Base-by-base conservation (phyloP, 2,329 filamentous ascomycete genomes). In the Drechslerella stenobrocha region DNA sequence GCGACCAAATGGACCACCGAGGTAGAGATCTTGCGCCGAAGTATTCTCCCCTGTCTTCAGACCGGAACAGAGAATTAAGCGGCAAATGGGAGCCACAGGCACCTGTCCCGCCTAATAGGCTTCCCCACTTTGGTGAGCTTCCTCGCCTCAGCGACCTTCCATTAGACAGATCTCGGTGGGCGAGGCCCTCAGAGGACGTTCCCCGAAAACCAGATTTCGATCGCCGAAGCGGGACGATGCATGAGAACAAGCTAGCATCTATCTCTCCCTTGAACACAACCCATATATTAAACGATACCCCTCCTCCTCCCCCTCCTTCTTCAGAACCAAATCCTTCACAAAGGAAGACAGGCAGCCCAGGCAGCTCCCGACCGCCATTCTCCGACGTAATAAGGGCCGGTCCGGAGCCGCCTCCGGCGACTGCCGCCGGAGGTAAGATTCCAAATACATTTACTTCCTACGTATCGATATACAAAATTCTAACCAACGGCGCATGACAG, bases 381-480 rank as follows among this genome's bases (percentile, higher is more conserved):
- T 44, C 55, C 23, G 63, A 67, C 23, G 60, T 67, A 48, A 48
- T 67, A 26, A 67, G 63, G 40, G 45, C 63, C 26, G 63, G 52
- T 42, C 48, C 63, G 53, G 63, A 67, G 55, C 48, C 63, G 45
- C 44, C 44, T n/a, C 44, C 53, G 52, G 32, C 55, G 51, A 32
- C 63, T 59, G 55, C 52, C n/a, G n/a, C n/a, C 45, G 53, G 55
- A 67, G 63, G 63, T 67, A 59, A 67, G 63, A 47, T 67, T 60
- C 50, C 59, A 60, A 67, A 51, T 45, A 42, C 50, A 56, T 67
- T 60, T 46, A 60, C 50, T 56, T 28, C 34, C 3, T 57, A 60
- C 48, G 48, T 67, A 35, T 67, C 52, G 20, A 55, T 45, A 56
- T 60, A 53, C 55, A 56, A 67, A 52, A 60, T 67, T 42, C 63